These are phyloP conservation scores for Gyromitra esculenta DNA, from an alignment of 2,329 filamentous ascomycete species.

Conservation along the genomic window DNA sequence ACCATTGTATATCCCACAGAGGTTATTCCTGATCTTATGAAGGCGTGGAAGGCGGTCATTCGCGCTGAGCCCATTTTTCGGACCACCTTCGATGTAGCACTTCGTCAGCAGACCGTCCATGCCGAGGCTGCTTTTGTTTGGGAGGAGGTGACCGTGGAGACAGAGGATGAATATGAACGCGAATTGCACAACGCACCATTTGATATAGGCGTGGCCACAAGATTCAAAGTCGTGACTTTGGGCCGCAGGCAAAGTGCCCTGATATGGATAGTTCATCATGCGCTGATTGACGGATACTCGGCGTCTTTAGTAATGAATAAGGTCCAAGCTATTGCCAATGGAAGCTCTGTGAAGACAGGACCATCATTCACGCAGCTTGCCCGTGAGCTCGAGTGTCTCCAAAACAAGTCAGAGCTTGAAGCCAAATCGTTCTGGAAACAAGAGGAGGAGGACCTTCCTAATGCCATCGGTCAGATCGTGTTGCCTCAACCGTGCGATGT, in stretches of 20 bases:
- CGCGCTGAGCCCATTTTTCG: background rate
- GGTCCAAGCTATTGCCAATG: background rate
- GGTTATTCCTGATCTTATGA: constrained; percentile 1
- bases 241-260: background rate
- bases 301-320: constrained; percentile 1
- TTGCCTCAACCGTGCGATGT: background rate
- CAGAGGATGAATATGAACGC: background rate
- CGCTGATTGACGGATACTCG: constrained; percentile 14
- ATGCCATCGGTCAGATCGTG: background rate
- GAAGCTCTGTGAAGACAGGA: background rate
- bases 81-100: constrained; percentile 10
- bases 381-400: background rate
- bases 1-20: constrained; percentile 5
- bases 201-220: constrained; percentile 9
- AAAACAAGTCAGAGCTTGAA: background rate
- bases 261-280: constrained; percentile 13
- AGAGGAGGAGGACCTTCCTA: constrained; percentile 1
- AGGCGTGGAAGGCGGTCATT: constrained; percentile 7
- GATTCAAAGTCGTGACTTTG: constrained; percentile 10
- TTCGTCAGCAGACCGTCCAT: background rate
- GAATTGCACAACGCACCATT: constrained; percentile 1
- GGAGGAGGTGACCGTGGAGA: background rate
- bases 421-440: constrained; percentile 5
- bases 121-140: constrained; percentile 2
- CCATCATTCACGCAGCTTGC: constrained; percentile 1